phyloP scores from a whole-genome alignment of 2,329 filamentous ascomycete species.

The Iodosphaeria phyllophila region DNA sequence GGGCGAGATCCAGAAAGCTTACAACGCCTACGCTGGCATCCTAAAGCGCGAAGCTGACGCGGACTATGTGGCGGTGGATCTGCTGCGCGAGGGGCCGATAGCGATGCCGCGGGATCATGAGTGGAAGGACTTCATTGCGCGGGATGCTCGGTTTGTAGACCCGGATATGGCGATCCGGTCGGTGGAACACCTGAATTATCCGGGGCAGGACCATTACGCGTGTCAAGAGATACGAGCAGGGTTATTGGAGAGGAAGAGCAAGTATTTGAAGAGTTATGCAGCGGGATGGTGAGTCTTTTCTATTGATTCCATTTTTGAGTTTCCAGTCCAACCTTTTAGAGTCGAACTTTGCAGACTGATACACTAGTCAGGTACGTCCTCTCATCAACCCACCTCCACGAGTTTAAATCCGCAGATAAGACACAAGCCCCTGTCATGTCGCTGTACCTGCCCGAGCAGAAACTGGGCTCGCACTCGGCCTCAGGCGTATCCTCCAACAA shows the following conservation, averaged over 20 bases:
- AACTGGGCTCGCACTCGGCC: conserved; percentile 78
- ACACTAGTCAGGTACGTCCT: conserved; percentile 61
- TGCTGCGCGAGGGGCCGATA: conserved; percentile 67
- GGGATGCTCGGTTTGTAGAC: conserved; percentile 73
- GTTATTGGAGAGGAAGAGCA: conserved; percentile 92
- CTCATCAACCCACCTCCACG: conserved; percentile 89
- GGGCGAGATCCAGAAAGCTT: conserved; percentile 93
- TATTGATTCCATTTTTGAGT: not conserved
- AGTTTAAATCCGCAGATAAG: conserved; percentile 97
- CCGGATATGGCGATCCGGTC: conserved; percentile 62
- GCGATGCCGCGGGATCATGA: conserved; percentile 89
- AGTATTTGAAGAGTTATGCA: conserved; percentile 94
- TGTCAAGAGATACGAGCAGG: conserved; percentile 74
- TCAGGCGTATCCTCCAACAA: conserved; percentile 79
- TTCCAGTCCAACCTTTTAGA: too few relatives aligned
- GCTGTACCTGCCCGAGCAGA: conserved; percentile 83
- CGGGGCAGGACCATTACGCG: conserved; percentile 70
- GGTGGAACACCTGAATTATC: conserved; percentile 73
- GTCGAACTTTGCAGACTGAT: conserved; percentile 6
- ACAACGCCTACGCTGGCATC: conserved; percentile 83
- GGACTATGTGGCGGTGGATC: conserved; percentile 58
- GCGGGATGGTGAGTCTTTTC: conserved; percentile 59
- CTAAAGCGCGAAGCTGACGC: conserved; percentile 81
- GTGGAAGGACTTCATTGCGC: conserved; percentile 67
- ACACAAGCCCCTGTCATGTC: conserved; percentile 90